Evolutionary conservation across 1,284 basidiomycete genomes (phyloP).

Genomic region (Marasmius fiardii): DNA sequence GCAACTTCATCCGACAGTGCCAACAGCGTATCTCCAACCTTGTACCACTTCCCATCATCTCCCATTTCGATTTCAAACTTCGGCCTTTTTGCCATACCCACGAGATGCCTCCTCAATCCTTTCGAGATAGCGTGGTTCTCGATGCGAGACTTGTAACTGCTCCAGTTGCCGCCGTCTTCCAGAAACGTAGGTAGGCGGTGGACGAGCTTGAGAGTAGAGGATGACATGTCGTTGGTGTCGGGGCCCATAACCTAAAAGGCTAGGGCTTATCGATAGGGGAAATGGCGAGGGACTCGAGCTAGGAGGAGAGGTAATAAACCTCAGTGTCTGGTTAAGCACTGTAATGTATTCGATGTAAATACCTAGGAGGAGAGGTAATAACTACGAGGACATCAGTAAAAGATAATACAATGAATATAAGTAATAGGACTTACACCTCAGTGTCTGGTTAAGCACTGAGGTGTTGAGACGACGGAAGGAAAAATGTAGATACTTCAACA

Average conservation of each 20-base stretch:
- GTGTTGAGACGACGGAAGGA: background rate
- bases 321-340: background rate
- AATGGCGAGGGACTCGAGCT: background rate
- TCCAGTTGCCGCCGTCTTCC: background rate
- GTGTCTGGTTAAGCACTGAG: background rate
- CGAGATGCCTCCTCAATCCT: background rate
- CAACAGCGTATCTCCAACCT: background rate
- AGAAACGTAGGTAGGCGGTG: background rate
- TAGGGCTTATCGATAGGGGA: background rate
- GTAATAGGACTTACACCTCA: background rate
- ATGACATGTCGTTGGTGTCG: background rate
- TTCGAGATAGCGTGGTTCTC: background rate
- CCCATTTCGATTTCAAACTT: background rate
- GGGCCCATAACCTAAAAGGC: background rate
- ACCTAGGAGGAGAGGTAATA: background rate
- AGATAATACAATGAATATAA: background rate
- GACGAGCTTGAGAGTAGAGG: conserved; percentile 2
- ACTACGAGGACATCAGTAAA: background rate
- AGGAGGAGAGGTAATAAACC: background rate
- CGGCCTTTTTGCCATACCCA: background rate
- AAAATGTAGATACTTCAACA: background rate
- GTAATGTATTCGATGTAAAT: background rate
- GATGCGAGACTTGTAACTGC: background rate
- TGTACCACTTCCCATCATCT: background rate
- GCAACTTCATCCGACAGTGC: background rate